phyloP scores from a whole-genome alignment of 2,329 filamentous ascomycete species.

The Fusarium anguioides region DNA sequence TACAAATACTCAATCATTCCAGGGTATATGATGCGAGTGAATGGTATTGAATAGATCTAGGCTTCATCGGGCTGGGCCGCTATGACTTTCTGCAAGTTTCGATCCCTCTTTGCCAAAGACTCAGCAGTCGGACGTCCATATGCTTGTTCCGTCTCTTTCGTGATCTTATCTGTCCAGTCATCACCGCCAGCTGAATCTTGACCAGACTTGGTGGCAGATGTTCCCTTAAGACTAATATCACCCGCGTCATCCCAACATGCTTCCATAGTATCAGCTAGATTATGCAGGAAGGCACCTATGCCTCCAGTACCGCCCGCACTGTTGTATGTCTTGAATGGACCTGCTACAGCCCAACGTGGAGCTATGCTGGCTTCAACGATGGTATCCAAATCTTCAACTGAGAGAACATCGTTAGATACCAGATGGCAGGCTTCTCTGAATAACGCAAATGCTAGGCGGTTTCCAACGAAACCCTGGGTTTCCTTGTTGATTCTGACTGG shows the following conservation, averaged over 20 bases:
- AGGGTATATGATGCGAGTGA: neutral
- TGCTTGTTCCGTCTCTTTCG: constrained; percentile 11
- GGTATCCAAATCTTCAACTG: constrained; percentile 47
- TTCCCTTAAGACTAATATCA: constrained; percentile 17
- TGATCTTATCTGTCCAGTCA: constrained; percentile 27
- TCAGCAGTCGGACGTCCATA: constrained; percentile 23
- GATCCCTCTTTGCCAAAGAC: constrained; percentile 21
- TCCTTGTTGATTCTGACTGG: constrained; percentile 36
- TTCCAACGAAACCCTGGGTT: constrained; percentile 30
- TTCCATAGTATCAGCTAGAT: constrained; percentile 32
- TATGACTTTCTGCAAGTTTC: constrained; percentile 26
- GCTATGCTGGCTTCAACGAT: constrained; percentile 43
- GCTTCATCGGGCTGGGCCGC: constrained; percentile 17
- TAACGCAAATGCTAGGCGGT: constrained; percentile 28
- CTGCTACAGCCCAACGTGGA: constrained; percentile 37
- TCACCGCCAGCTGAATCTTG: neutral
- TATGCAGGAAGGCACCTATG: constrained; percentile 31
- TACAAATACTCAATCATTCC: neutral
- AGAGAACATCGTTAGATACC: constrained; percentile 19
- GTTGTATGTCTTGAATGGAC: constrained; percentile 41
- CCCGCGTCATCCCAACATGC: constrained; percentile 30
- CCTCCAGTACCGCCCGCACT: constrained; percentile 35
- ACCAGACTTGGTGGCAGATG: neutral
- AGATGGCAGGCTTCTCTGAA: constrained; percentile 34
- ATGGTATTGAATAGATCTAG: neutral